Evolutionary conservation across 768 basidiomycete species (phyloP), one percentile per base, ranked within the genome.

Genomic region (Leccinum uliginosum): DNA sequence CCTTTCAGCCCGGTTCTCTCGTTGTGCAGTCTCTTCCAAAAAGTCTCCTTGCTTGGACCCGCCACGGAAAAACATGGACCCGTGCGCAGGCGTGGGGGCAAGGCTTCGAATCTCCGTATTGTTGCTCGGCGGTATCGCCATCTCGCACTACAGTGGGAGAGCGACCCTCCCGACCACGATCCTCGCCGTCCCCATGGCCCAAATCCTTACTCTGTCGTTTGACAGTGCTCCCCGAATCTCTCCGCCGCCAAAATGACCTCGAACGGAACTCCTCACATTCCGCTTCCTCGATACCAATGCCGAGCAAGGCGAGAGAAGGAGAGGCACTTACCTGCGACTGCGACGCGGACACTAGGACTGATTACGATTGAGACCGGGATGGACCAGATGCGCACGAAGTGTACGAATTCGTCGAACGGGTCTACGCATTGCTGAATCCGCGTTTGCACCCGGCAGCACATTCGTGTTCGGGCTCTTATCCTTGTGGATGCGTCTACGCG

Each of bases 41-140:
- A 12, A 27, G 10, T 35, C 48, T 9, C 38, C 45, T 5, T 60
- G 53, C 63, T 64, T 71, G 67, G 73, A 24, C 62, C 71, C 56
- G 19, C 32, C 48, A 14, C 55, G 65, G 15, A 47, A 57, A 43
- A 68, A 56, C 12, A 59, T 5, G 4, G 61, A 61, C 6, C 67
- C 69, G 38, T 71, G 72, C 55, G 74, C 73, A 48, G 67, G 68
- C 3, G 65, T 64, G 3, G 6, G 34, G 45, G 30, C 30, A 32
- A 6, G 53, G 38, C 30, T 44, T 59, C 15, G 35, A 53, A 47
- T 43, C 49, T 3, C 4, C n/a, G n/a, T 48, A 24, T 6, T 19
- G 6, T 26, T 9, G 35, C 7, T 35, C 53, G 24, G n/a, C 6
- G 1, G 11, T 44, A 23, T 46, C 54, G 11, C 47, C 51, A 8